Conservation (phyloP, 768 basidiomycete genomes). For the Baorangia bicolor region DNA sequence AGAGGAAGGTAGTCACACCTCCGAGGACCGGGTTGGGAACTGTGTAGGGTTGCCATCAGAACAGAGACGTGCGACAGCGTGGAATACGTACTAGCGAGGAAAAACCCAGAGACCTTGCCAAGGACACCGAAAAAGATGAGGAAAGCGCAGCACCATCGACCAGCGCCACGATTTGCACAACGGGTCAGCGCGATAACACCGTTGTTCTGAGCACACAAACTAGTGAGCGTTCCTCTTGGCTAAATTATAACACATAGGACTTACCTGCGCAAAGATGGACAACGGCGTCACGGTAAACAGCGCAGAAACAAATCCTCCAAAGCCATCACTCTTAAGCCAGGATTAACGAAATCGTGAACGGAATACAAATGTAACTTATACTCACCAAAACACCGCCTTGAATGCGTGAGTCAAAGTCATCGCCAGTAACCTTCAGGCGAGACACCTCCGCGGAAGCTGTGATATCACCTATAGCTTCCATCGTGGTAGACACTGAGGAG, state of each 20-base stretch:
- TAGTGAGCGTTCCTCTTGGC: background rate
- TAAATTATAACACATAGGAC: background rate
- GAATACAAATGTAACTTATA: background rate
- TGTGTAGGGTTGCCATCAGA: slow-evolving; percentile 14
- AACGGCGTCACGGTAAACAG: slow-evolving; percentile 81
- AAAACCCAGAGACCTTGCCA: slow-evolving; percentile 81
- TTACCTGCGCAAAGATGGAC: slow-evolving; percentile 70
- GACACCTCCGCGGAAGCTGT: slow-evolving; percentile 84
- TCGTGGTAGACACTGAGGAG: slow-evolving; percentile 58
- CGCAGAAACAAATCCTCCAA: slow-evolving; percentile 77
- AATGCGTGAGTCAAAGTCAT: slow-evolving; percentile 76
- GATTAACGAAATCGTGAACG: background rate
- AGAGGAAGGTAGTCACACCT: slow-evolving; percentile 86
- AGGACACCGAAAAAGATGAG: slow-evolving; percentile 78
- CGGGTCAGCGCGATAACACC: slow-evolving; percentile 83
- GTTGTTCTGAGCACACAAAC: slow-evolving; percentile 52
- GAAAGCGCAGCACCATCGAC: slow-evolving; percentile 77
- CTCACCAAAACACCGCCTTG: slow-evolving; percentile 76
- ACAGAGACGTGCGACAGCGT: background rate
- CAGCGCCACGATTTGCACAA: slow-evolving; percentile 78
- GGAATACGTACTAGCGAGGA: slow-evolving; percentile 60
- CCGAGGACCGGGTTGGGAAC: slow-evolving; percentile 81
- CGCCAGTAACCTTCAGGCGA: slow-evolving; percentile 66
- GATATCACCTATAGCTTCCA: slow-evolving; percentile 87
- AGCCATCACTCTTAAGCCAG: slow-evolving; percentile 62